Evolutionary conservation across 257 asterid species (phyloP).

Genomic region (Cynanchum wilfordii): DNA sequence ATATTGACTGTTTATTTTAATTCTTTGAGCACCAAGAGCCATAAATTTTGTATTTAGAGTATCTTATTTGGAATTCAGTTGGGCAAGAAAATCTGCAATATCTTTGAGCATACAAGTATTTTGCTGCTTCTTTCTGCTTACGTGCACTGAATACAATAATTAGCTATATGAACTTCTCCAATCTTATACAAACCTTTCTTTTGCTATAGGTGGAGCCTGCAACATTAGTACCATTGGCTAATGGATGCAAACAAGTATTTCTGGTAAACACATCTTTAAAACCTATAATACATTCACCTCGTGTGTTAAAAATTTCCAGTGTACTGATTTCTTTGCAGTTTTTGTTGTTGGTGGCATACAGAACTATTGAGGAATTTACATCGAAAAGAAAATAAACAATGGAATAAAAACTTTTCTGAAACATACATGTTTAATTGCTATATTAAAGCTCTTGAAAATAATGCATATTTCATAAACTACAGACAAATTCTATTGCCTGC

Average conservation of each 20-base stretch:
- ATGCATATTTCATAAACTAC: background rate
- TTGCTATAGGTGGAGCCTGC: constrained; percentile 87
- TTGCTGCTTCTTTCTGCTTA: background rate
- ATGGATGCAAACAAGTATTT: constrained; percentile 96
- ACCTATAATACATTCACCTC: background rate
- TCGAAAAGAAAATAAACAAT: background rate
- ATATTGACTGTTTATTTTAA: background rate
- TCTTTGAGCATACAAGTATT: background rate
- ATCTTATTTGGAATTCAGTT: background rate
- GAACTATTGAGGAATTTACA: background rate
- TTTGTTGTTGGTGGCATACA: background rate
- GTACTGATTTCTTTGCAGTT: background rate
- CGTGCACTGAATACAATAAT: background rate
- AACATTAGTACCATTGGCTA: constrained; percentile 81
- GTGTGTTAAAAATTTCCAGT: background rate
- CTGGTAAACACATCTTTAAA: constrained; percentile 45
- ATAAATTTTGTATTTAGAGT: background rate
- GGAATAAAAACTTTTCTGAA: background rate
- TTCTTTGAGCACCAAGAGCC: background rate
- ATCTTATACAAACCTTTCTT: constrained; percentile 17
- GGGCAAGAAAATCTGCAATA: background rate
- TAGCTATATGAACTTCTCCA: background rate
- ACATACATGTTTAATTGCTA: background rate
- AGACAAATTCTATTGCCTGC: background rate
- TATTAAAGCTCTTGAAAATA: background rate